A percentile compares a stretch with the other conserved stretches of the same genome.
These are phyloP conservation scores for Draba incana DNA, from an alignment of 345 rosid genomes.

Conservation along the genomic window DNA sequence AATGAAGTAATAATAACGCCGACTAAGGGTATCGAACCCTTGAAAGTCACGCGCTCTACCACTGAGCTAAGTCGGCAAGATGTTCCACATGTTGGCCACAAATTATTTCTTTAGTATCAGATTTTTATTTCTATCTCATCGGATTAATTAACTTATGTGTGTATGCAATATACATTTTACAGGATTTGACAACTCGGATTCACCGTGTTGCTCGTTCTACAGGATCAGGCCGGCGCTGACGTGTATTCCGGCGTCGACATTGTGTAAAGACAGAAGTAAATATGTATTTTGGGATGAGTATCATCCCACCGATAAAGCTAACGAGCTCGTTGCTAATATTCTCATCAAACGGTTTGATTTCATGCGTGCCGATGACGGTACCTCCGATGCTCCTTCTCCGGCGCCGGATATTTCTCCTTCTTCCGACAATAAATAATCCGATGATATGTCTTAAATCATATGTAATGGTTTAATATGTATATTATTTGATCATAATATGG, in stretches of 20 bases:
- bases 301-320: conserved; percentile 85
- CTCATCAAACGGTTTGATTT: conserved; percentile 79
- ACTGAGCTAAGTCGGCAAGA: no score
- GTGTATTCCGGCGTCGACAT: conserved; percentile 77
- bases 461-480: conserved; percentile 14
- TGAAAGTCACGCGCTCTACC: no score
- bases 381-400: conserved; percentile 48
- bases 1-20: no score
- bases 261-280: conserved; percentile 85
- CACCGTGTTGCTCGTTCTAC: conserved; percentile 92
- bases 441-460: background rate
- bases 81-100: no score
- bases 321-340: conserved; percentile 77
- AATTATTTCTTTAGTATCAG: no score
- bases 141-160: background rate
- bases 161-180: background rate
- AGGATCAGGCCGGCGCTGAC: conserved; percentile 85
- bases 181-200: conserved; percentile 81
- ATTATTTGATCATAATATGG: conserved; percentile 30
- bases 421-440: conserved; percentile 28
- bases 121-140: background rate
- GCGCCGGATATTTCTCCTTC: conserved; percentile 55
- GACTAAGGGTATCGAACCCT: no score
- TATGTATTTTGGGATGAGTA: conserved; percentile 98
- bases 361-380: conserved; percentile 33